These are phyloP conservation scores for Boletus semigastroideus DNA, from an alignment of 1,284 basidiomycete species.

Conservation along the genomic window DNA sequence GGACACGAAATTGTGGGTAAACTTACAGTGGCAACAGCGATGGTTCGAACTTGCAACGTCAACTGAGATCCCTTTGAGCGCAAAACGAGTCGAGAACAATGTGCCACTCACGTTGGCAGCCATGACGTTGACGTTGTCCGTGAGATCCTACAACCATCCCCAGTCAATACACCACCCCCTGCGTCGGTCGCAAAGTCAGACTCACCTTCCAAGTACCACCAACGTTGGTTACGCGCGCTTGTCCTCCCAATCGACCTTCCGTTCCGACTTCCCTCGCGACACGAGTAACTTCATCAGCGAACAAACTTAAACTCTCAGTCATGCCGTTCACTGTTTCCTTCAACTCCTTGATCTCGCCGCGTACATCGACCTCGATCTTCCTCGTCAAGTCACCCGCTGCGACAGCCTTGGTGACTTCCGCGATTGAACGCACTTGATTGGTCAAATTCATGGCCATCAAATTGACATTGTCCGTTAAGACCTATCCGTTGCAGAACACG, in stretches of 20 bases:
- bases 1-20: background rate
- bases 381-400: slow-evolving; percentile 87
- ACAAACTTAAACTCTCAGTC: slow-evolving; percentile 85
- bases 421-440: slow-evolving; percentile 88
- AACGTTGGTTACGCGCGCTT: slow-evolving; percentile 87
- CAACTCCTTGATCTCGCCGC: slow-evolving; percentile 87
- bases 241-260: slow-evolving; percentile 85
- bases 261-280: slow-evolving; percentile 92
- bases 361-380: slow-evolving; percentile 87
- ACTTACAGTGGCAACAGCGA: slow-evolving; percentile 82
- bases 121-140: slow-evolving; percentile 93
- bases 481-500: slow-evolving; percentile 38
- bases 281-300: slow-evolving; percentile 86
- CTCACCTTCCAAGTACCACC: slow-evolving; percentile 93
- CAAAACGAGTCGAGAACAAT: background rate
- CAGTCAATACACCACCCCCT: background rate
- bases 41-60: slow-evolving; percentile 93
- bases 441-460: slow-evolving; percentile 92
- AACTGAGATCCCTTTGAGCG: slow-evolving; percentile 48
- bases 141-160: slow-evolving; percentile 60
- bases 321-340: slow-evolving; percentile 90
- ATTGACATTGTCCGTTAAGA: slow-evolving; percentile 78
- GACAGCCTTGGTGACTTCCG: slow-evolving; percentile 86
- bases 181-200: slow-evolving; percentile 30
- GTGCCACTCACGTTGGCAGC: slow-evolving; percentile 65